Evolutionary conservation across 345 rosid species (phyloP).

Genomic region (Populus simonii): DNA sequence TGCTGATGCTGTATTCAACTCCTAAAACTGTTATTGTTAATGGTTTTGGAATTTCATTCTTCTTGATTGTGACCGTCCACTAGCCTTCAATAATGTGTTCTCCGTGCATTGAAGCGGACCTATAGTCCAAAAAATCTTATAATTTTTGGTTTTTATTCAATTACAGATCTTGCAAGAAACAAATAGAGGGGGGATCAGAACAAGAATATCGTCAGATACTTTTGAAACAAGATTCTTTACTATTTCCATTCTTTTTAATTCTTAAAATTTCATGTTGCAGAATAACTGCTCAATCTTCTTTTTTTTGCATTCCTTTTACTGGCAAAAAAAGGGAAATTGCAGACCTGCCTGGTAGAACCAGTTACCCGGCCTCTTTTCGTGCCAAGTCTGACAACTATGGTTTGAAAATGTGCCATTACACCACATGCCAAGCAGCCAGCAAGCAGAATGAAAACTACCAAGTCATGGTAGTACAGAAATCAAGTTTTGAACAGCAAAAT

Average conservation of each 20-base stretch:
- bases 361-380: background rate
- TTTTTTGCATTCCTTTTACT: background rate
- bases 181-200: background rate
- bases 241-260: background rate
- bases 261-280: background rate
- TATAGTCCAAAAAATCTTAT: background rate
- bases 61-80: background rate
- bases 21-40: background rate
- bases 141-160: background rate
- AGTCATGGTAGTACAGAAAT: background rate
- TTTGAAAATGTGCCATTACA: background rate
- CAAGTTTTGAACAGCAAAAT: background rate
- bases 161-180: background rate
- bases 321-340: background rate
- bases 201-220: background rate
- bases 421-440: slow-evolving; percentile 1
- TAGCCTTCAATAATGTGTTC: background rate
- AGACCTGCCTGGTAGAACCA: background rate
- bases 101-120: background rate
- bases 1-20: background rate
- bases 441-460: background rate
- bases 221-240: background rate
- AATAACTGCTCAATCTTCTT: background rate
- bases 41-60: background rate
- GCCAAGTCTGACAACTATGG: too few species aligned